Percentiles rank a stretch among this genome's conserved stretches.
phyloP scores from a whole-genome alignment of 805 yeast species.

The Teunomyces cretensis region DNA sequence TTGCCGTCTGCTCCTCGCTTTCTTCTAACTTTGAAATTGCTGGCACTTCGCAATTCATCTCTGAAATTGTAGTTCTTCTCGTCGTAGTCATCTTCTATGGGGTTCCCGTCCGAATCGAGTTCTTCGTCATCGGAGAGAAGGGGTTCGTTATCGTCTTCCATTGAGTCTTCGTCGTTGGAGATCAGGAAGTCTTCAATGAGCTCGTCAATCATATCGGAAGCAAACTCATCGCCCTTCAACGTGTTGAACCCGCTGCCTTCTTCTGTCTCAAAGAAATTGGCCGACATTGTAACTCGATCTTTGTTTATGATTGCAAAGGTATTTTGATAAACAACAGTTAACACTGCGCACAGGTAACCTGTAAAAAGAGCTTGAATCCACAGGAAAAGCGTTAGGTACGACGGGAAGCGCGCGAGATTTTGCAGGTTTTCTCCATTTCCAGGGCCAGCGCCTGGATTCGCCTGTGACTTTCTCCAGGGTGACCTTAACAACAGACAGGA shows the following conservation, averaged over 20 bases:
- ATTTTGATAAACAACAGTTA: background rate
- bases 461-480: too few relatives aligned
- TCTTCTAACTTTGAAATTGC: slow-evolving; percentile 54
- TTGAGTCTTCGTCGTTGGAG: slow-evolving; percentile 6
- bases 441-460: too few relatives aligned
- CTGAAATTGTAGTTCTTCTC: slow-evolving; percentile 48
- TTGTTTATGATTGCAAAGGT: background rate
- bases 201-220: slow-evolving; percentile 14
- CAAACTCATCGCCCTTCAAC: slow-evolving; percentile 17
- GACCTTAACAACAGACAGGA: too few relatives aligned
- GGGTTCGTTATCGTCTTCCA: slow-evolving; percentile 15
- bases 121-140: slow-evolving; percentile 19
- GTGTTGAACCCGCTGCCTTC: slow-evolving; percentile 9
- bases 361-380: too few relatives aligned
- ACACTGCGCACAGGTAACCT: background rate
- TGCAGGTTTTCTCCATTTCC: background rate
- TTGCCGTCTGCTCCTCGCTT: slow-evolving; percentile 30
- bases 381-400: too few relatives aligned
- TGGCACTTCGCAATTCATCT: slow-evolving; percentile 67
- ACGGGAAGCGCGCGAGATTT: too few relatives aligned
- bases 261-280: slow-evolving; percentile 21
- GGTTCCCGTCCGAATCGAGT: slow-evolving; percentile 24
- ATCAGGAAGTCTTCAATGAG: slow-evolving; percentile 8
- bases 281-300: slow-evolving; percentile 13
- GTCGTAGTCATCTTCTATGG: slow-evolving; percentile 34